These are phyloP conservation scores for Kurtzmaniella quercitrusa DNA, from an alignment of 1,139 yeast genomes.

Conservation along the genomic window DNA sequence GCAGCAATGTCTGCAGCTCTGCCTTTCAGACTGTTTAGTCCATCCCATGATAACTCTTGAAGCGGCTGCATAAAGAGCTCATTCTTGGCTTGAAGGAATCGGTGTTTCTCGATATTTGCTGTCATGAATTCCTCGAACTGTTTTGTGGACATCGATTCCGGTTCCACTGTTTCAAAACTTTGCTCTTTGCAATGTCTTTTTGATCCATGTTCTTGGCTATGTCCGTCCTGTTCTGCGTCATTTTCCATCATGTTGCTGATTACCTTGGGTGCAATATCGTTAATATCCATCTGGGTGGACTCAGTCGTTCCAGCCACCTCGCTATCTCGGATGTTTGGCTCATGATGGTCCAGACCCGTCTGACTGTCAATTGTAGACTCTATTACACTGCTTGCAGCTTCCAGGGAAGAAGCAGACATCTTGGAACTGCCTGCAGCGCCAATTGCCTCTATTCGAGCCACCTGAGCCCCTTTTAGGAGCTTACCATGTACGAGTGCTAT, in stretches of 20 bases:
- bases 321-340: too few relatives aligned
- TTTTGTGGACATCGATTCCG: conserved; percentile 16
- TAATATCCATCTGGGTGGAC: too few relatives aligned
- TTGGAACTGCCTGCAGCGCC: background rate
- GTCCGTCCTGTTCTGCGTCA: too few relatives aligned
- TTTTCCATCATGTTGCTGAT: too few relatives aligned
- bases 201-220: background rate
- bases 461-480: background rate
- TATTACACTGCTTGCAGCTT: background rate
- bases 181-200: background rate
- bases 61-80: background rate
- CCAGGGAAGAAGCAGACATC: background rate
- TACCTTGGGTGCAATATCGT: too few relatives aligned
- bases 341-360: too few relatives aligned
- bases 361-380: background rate
- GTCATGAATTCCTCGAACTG: conserved; percentile 36
- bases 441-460: background rate
- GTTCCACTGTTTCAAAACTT: background rate
- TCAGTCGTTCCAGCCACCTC: too few relatives aligned
- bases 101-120: conserved; percentile 27
- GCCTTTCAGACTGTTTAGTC: background rate
- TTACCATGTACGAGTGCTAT: background rate
- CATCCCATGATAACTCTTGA: background rate
- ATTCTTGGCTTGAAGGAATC: conserved; percentile 22
- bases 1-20: background rate